These are phyloP conservation scores for Boletus reticulatus DNA, from an alignment of 768 basidiomycete species.

Conservation along the genomic window DNA sequence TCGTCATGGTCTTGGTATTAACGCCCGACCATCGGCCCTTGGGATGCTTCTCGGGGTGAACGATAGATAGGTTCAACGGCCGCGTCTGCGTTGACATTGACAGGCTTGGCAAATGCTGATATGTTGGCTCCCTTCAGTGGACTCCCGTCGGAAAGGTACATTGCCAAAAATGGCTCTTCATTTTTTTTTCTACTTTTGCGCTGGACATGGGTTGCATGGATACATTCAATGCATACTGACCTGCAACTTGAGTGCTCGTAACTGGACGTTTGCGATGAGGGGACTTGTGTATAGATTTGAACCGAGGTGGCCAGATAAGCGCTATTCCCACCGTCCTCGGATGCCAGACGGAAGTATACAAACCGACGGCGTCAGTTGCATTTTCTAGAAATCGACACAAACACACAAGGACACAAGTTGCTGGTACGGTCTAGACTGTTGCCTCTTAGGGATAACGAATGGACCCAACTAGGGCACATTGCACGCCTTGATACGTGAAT, in stretches of 20 bases:
- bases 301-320: neutral
- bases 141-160: too few relatives aligned
- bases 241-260: too few relatives aligned
- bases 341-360: neutral
- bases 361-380: neutral
- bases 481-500: conserved; percentile 8
- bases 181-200: too few relatives aligned
- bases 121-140: too few relatives aligned
- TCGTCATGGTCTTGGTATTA: neutral
- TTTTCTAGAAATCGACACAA: neutral
- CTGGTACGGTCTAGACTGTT: neutral
- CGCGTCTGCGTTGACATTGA: neutral
- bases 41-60: too few relatives aligned
- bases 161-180: too few relatives aligned
- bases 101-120: neutral
- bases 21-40: neutral
- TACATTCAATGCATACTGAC: too few relatives aligned
- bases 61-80: too few relatives aligned
- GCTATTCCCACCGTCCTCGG: neutral
- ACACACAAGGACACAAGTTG: too few relatives aligned
- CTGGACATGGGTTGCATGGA: too few relatives aligned
- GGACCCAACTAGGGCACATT: conserved; percentile 8
- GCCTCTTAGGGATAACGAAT: neutral
- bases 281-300: too few relatives aligned
- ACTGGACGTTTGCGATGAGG: too few relatives aligned